Evolutionary conservation across 176 grass and related monocot species (phyloP).

Genomic region (Zoysia japonica): DNA sequence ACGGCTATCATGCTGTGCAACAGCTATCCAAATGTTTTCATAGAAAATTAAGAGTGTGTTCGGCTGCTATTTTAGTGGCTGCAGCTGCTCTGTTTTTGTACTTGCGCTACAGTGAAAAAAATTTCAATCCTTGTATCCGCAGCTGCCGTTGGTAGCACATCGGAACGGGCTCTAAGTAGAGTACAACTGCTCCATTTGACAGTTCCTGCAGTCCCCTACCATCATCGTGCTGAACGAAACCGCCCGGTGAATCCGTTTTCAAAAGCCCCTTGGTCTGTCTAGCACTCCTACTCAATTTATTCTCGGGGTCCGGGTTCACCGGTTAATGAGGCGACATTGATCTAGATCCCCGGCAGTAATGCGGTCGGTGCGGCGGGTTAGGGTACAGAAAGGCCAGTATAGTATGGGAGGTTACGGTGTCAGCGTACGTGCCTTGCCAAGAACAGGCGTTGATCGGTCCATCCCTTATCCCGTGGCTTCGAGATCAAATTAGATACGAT

Average conservation of each 20-base stretch:
- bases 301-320: background rate
- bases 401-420: background rate
- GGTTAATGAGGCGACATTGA: background rate
- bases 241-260: background rate
- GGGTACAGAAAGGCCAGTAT: background rate
- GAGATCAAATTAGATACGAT: background rate
- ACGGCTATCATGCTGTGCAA: background rate
- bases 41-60: background rate
- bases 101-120: too few relatives aligned
- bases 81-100: too few relatives aligned
- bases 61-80: too few relatives aligned
- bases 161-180: too few relatives aligned
- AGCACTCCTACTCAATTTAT: background rate
- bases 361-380: background rate
- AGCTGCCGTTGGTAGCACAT: too few relatives aligned
- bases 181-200: too few relatives aligned
- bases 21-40: background rate
- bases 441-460: background rate
- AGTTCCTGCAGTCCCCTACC: background rate
- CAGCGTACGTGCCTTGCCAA: background rate
- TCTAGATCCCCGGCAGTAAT: conserved; percentile 21
- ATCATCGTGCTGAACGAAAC: background rate
- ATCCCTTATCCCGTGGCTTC: background rate
- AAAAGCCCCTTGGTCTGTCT: too few relatives aligned
- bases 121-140: too few relatives aligned